Conservation (phyloP, 306 rosid species). For the Urtica urens region DNA sequence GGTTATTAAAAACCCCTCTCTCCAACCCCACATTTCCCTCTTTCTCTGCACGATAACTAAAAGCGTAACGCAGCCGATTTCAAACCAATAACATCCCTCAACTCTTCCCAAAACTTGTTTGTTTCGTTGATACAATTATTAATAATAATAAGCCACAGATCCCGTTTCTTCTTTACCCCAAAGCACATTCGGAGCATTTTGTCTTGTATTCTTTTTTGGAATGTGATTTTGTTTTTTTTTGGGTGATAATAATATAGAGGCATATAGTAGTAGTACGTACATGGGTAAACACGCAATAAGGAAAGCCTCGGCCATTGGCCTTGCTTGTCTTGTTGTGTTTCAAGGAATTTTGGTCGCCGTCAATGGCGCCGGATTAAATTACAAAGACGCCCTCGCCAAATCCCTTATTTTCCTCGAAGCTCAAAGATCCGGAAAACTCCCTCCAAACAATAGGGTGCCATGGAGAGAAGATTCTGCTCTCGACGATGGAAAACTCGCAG, state of each 20-base stretch:
- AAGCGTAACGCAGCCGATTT: conserved; percentile 4
- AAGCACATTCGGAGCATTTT: neutral
- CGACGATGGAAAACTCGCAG: conserved; percentile 52
- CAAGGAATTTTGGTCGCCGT: conserved; percentile 29
- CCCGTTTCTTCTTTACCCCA: too few species aligned
- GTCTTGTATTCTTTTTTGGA: neutral
- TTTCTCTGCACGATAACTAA: neutral
- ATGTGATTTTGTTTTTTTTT: neutral
- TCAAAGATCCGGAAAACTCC: conserved; percentile 95
- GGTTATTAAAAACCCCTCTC: conserved; percentile 1
- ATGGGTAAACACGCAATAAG: conserved; percentile 25
- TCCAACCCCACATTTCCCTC: conserved; percentile 13
- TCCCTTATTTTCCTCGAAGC: conserved; percentile 80
- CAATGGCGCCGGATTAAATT: conserved; percentile 29
- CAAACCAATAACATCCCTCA: conserved; percentile 1
- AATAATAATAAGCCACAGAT: too few species aligned
- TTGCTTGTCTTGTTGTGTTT: conserved; percentile 45
- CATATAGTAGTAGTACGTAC: too few species aligned
- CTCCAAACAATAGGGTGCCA: conserved; percentile 41
- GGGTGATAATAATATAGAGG: neutral
- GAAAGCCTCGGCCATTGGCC: conserved; percentile 23
- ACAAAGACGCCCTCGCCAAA: conserved; percentile 78
- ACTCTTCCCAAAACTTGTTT: neutral
- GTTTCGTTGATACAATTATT: too few species aligned
- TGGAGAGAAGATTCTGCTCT: conserved; percentile 95